These are phyloP conservation scores for Ophiosphaerella narmari DNA, from an alignment of 2,329 filamentous ascomycete genomes.

Conservation along the genomic window DNA sequence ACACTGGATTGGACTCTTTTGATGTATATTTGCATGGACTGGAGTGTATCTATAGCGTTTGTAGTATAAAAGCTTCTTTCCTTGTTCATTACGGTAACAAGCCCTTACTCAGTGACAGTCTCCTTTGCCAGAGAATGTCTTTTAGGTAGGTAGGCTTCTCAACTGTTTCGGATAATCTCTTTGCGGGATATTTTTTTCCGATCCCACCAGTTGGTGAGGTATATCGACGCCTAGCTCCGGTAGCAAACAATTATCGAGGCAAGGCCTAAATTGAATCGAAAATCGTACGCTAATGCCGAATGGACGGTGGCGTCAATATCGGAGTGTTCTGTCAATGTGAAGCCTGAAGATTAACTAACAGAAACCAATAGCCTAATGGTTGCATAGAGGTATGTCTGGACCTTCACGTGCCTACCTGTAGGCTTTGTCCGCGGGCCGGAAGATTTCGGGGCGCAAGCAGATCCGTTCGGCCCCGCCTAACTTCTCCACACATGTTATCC, in stretches of 20 bases:
- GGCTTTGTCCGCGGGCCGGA: conserved; percentile 34
- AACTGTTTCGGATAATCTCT: neutral
- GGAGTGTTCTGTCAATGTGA: too few species aligned
- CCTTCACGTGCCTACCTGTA: neutral
- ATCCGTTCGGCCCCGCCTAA: conserved; percentile 23
- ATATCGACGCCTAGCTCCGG: neutral
- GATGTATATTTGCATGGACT: conserved; percentile 34
- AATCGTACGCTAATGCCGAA: too few species aligned
- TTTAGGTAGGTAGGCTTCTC: neutral
- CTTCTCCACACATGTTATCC: conserved; percentile 27
- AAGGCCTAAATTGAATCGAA: too few species aligned
- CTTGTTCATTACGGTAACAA: conserved; percentile 1
- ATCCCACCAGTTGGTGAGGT: neutral
- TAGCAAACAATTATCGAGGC: too few species aligned
- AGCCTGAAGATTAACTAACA: too few species aligned
- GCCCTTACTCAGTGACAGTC: too few species aligned
- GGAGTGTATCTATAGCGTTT: conserved; percentile 37
- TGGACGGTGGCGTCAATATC: too few species aligned
- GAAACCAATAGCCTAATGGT: neutral
- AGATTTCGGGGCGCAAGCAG: conserved; percentile 24
- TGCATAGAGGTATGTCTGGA: neutral
- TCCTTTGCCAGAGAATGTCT: too few species aligned
- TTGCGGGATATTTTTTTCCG: conserved; percentile 3
- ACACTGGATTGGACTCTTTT: conserved; percentile 18
- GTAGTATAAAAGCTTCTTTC: conserved; percentile 34